These are phyloP conservation scores for Salix brachista DNA, from an alignment of 345 rosid genomes.

Conservation along the genomic window DNA sequence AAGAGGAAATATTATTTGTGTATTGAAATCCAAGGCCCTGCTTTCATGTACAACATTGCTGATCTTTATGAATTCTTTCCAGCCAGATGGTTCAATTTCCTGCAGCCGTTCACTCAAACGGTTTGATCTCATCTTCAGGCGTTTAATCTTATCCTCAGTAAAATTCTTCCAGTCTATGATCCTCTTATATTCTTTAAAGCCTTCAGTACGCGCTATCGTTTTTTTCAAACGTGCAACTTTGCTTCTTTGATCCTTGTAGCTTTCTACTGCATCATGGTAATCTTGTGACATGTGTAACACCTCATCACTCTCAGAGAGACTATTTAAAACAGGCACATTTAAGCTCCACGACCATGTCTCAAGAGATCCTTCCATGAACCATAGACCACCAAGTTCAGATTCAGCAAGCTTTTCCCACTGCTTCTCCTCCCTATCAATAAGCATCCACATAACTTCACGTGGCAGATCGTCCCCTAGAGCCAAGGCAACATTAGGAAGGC, in stretches of 20 bases:
- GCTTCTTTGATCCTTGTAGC: constrained; percentile 62
- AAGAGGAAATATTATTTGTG: constrained; percentile 71
- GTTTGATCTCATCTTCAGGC: constrained; percentile 61
- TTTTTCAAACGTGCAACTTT: constrained; percentile 83
- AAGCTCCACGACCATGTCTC: constrained; percentile 99
- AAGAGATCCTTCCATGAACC: constrained; percentile 78
- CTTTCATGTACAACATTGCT: constrained; percentile 83
- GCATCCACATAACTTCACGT: constrained; percentile 57
- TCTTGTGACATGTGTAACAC: constrained; percentile 51
- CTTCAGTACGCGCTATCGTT: constrained; percentile 68
- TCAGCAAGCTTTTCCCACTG: constrained; percentile 76
- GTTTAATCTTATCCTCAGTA: constrained; percentile 71
- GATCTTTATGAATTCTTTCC: constrained; percentile 88
- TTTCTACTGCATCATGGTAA: constrained; percentile 54
- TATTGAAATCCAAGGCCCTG: constrained; percentile 73
- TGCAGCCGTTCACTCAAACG: constrained; percentile 63
- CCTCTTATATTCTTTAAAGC: constrained; percentile 78
- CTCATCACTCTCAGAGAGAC: constrained; percentile 73
- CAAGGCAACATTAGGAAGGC: constrained; percentile 74
- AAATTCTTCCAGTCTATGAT: constrained; percentile 57
- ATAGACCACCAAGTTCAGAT: constrained; percentile 74
- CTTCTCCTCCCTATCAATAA: constrained; percentile 57
- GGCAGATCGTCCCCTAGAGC: constrained; percentile 71
- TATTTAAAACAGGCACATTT: constrained; percentile 85
- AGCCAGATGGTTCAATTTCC: constrained; percentile 92